A percentile compares a stretch with the other conserved stretches of the same genome.
Evolutionary conservation across 2,329 filamentous ascomycete genomes (phyloP).

Genomic region (Chaetomium globosum): DNA sequence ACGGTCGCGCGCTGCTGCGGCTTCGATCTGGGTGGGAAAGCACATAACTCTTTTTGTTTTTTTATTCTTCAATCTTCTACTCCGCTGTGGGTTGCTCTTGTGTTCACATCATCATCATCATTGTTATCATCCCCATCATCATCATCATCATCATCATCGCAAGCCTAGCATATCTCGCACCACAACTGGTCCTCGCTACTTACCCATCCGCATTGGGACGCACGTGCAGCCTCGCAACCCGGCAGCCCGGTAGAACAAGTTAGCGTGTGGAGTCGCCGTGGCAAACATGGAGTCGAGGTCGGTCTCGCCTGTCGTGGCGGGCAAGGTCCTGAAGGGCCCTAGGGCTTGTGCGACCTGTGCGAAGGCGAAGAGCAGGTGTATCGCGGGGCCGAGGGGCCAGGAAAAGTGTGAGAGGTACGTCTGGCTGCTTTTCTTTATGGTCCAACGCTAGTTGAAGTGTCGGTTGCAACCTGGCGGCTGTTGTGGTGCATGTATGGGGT

Average conservation of each 20-base stretch:
- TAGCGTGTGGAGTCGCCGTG: not conserved
- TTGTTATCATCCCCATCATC: too few relatives aligned
- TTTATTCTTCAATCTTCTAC: not conserved
- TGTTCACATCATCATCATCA: not conserved
- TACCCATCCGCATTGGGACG: not conserved
- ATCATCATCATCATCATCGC: not conserved
- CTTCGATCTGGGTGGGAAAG: not conserved
- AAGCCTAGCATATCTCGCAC: not conserved
- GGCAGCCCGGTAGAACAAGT: not conserved
- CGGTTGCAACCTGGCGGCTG: not conserved
- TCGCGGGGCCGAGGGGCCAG: slow-evolving; percentile 45
- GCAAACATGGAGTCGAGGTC: slow-evolving; percentile 8
- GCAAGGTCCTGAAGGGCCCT: slow-evolving; percentile 43
- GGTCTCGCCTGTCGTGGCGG: not conserved
- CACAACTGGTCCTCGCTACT: not conserved
- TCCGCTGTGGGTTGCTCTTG: not conserved
- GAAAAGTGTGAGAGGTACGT: slow-evolving; percentile 53
- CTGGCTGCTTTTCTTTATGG: not conserved
- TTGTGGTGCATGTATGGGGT: not conserved
- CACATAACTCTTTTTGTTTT: too few relatives aligned
- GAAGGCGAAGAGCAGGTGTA: slow-evolving; percentile 56
- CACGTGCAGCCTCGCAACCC: not conserved
- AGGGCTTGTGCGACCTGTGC: slow-evolving; percentile 56
- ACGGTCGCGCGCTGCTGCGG: not conserved
- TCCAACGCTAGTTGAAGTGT: not conserved